Evolutionary conservation across 2,329 filamentous ascomycete species (phyloP), one percentile per base, ranked within the genome.

Genomic region (Pseudocercospora fijiensis): DNA sequence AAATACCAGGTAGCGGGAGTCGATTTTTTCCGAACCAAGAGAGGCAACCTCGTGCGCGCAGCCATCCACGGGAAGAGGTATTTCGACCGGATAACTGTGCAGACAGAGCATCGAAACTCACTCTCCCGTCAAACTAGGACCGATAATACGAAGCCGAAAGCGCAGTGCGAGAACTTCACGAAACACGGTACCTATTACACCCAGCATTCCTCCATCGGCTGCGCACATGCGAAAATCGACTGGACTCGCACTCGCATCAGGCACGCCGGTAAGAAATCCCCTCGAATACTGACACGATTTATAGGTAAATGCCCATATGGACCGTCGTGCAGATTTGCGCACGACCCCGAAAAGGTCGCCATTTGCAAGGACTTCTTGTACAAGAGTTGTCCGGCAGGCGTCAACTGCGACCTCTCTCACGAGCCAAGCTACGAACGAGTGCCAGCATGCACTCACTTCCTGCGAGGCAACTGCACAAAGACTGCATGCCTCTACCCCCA

Each of bases 341-440:
- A 99, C 82, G 91, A 99, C 74, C 86, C 90, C 47, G 82, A 86
- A 75, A 96, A 91, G 79, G 91, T 96, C 73, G 91, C 94, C 61
- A 88, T 95, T 62, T 99, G 95, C 86, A 95, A 91, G 78, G 88
- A 91, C 60, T 92, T 90, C 75, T 83, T 98, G 60, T 88, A 88
- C 73, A 92, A 90, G 75, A 83, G 85, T 72, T 99, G 95, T 80
- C 80, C 83, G 71, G 86, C 86, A 76, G 92, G 92, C 78, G 85
- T 89, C 74, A 84, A 84, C 73, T 99, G 95, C 84, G 91, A 96
- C 78, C 85, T 98, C 65, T 96, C 93, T 67, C 95, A 98, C 84
- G 88, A 95, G 55, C 82, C 91, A 67, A 90, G 85, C 61, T 86
- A 92, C 69, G 86, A 97, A 78, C 90, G 94, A 78, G 90, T 90